Evolutionary conservation across 768 basidiomycete species (phyloP), one percentile per base, ranked within the genome.

Genomic region (Psilocybe azurescens): DNA sequence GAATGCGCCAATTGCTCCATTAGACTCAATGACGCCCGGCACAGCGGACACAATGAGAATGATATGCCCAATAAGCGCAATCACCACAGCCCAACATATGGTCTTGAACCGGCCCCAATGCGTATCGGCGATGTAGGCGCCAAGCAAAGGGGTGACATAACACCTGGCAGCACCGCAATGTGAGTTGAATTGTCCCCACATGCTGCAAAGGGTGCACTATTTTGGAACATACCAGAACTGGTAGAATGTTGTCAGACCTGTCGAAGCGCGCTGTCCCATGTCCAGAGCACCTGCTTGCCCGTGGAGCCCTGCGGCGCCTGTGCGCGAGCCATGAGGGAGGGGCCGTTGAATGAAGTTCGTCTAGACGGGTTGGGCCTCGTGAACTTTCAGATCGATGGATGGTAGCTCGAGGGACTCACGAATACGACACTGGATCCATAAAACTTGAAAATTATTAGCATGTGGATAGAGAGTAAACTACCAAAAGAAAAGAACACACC

Each of bases 51-150:
- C 70, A 67, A 91, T 81, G 68, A 92, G 83, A 67, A 93, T 78
- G 56, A 87, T 73, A 66, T 90, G 87, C 3, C 89, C 73, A 89
- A 89, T 65, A 83, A 92, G 74, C 5, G 87, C 86, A 55, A 93
- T 75, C 4, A 55, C 75, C 46, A 89, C 89, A 39, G 89, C 85
- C 62, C 84, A 77, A 69, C 82, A 85, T 61, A 93, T 79, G 5
- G 91, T 93, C 73, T 89, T 89, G 82, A 82, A 93, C 3, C 91
- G 83, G 10, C 91, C 91, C 77, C 83, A 83, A 65, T 86, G 80
- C 4, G 88, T 83, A 71, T 93, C 90, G 14, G 91, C 90, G 56
- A 93, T 79, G 68, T 86, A 91, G 1, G 89, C 91, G 13, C 90
- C 90, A 13, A 85, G 72, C 4, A 92, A 76, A 0, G 91, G 91